These are phyloP conservation scores for Claviceps capensis DNA, from an alignment of 2,329 filamentous ascomycete species.

Conservation along the genomic window DNA sequence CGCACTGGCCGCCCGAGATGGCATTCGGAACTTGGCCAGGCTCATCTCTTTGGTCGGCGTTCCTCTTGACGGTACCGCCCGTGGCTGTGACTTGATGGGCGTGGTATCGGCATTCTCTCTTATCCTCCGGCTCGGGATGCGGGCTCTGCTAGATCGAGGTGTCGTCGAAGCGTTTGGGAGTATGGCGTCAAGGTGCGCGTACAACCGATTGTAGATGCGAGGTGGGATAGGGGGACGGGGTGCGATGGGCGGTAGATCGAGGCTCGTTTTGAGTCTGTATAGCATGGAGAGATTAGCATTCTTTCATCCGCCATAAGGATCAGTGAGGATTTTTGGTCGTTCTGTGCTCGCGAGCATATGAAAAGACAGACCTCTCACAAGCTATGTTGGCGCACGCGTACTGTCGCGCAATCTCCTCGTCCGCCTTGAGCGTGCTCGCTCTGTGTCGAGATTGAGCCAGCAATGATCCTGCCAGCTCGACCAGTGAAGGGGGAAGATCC, in stretches of 20 bases:
- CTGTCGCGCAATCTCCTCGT: constrained; percentile 74
- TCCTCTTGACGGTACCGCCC: constrained; percentile 24
- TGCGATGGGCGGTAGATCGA: constrained; percentile 66
- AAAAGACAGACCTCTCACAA: constrained; percentile 53
- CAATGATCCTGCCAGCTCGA: constrained; percentile 58
- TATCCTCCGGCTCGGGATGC: constrained; percentile 22
- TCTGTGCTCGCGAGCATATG: neutral
- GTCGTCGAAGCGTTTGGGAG: constrained; percentile 34
- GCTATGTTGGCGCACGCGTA: constrained; percentile 84
- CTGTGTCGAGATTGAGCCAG: constrained; percentile 69
- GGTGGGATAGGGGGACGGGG: constrained; percentile 66
- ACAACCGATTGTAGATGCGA: constrained; percentile 71
- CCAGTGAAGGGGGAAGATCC: constrained; percentile 52
- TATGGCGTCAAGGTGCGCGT: constrained; percentile 62
- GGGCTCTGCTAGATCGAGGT: constrained; percentile 16
- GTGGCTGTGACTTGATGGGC: constrained; percentile 14
- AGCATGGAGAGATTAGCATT: neutral
- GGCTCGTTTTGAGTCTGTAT: constrained; percentile 54
- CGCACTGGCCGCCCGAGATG: constrained; percentile 21
- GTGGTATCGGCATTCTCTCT: constrained; percentile 13
- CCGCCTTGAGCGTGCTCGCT: constrained; percentile 63
- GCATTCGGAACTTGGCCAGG: constrained; percentile 29
- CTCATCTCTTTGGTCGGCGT: constrained; percentile 34
- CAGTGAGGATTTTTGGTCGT: too few species aligned
- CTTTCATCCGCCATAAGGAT: neutral